Percentiles rank a stretch among this genome's conserved stretches.
These are phyloP conservation scores for Gnaphalium uliginosum DNA, from an alignment of 129 eudicot species.

Conservation along the genomic window DNA sequence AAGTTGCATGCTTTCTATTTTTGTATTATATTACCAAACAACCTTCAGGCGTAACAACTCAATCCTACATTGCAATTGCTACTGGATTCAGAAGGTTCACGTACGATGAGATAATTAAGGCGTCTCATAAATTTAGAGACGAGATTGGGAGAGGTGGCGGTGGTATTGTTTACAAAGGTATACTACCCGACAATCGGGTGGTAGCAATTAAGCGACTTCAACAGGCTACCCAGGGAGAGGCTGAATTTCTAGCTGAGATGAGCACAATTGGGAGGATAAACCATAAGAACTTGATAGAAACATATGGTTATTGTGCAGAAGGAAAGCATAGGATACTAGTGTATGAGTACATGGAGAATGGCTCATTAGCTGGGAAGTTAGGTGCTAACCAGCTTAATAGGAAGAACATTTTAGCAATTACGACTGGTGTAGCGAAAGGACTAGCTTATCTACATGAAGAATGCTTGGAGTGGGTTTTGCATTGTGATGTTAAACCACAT, in stretches of 20 bases:
- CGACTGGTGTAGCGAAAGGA: constrained; percentile 38
- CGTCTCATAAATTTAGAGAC: constrained; percentile 25
- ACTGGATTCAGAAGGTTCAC: constrained; percentile 41
- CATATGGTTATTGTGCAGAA: constrained; percentile 42
- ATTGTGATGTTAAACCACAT: constrained; percentile 47
- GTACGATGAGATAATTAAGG: constrained; percentile 33
- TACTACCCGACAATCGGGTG: constrained; percentile 30
- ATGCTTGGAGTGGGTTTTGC: constrained; percentile 46
- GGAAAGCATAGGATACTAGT: constrained; percentile 45
- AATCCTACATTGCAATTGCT: constrained; percentile 26
- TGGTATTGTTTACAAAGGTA: constrained; percentile 42
- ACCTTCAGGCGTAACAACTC: constrained; percentile 8
- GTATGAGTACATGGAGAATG: constrained; percentile 50
- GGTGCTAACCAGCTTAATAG: constrained; percentile 22
- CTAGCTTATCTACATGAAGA: constrained; percentile 50
- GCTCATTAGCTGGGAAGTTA: constrained; percentile 38
- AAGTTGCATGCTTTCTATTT: constrained; percentile 12
- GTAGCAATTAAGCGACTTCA: constrained; percentile 38
- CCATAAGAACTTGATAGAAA: constrained; percentile 47
- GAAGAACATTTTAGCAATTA: constrained; percentile 29
- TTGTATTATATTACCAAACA: constrained; percentile 8
- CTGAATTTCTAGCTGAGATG: constrained; percentile 40
- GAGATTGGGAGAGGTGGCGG: constrained; percentile 43
- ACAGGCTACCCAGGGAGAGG: constrained; percentile 39
- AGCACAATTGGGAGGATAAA: constrained; percentile 43